phyloP scores from a whole-genome alignment of 331 rosid genomes.

The Malus hybrid region DNA sequence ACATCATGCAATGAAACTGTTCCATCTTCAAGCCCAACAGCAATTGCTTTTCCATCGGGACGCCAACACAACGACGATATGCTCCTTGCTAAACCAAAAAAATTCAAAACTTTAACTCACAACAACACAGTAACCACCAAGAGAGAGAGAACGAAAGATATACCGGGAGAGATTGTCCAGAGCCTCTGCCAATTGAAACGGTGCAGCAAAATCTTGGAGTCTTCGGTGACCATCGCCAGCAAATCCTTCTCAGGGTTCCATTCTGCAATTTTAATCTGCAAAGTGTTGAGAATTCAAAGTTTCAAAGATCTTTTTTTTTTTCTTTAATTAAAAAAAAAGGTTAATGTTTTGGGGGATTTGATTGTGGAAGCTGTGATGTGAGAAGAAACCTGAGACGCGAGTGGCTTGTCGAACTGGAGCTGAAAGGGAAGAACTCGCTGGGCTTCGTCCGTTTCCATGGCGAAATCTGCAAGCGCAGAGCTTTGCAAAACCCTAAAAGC shows the following conservation, averaged over 20 bases:
- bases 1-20: not conserved
- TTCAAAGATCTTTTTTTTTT: not conserved
- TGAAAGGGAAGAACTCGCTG: slow-evolving; percentile 70
- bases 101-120: not conserved
- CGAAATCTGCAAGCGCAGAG: not conserved
- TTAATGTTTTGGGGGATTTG: not conserved
- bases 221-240: slow-evolving; percentile 89
- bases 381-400: slow-evolving; percentile 59
- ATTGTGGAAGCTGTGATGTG: not conserved
- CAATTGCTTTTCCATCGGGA: slow-evolving; percentile 91
- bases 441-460: slow-evolving; percentile 74
- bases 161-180: slow-evolving; percentile 87
- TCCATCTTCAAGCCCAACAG: slow-evolving; percentile 25
- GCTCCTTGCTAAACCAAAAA: slow-evolving; percentile 38
- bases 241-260: slow-evolving; percentile 99
- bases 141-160: not conserved
- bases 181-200: slow-evolving; percentile 98
- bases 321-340: too few relatives aligned
- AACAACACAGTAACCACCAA: too few relatives aligned
- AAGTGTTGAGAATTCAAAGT: not conserved
- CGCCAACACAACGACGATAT: slow-evolving; percentile 84
- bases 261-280: slow-evolving; percentile 67
- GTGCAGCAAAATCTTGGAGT: slow-evolving; percentile 89
- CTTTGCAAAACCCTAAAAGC: not conserved
- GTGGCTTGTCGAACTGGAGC: slow-evolving; percentile 88